Base-by-base conservation (phyloP, 768 basidiomycete species). In the Panaeolus papilionaceus region DNA sequence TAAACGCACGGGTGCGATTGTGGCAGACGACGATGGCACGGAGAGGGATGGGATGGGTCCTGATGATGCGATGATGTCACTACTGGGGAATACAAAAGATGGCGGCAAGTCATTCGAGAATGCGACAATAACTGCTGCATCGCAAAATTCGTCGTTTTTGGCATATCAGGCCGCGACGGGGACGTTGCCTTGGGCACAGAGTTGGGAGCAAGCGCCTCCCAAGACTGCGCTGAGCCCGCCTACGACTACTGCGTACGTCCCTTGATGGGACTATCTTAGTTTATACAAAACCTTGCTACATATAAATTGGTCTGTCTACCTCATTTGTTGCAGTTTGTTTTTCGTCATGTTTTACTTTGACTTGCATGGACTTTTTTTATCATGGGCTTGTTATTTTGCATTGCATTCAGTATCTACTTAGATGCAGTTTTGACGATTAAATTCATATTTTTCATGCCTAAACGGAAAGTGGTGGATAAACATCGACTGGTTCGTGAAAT, bases 1-100 rank as follows among this genome's bases (percentile, higher is more conserved):
- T 73, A 76, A 73, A 65, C 78, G 84, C 39, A 89, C 89, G 0
- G 90, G 89, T 39, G 89, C 88, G 4, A 86, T 91, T 58, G 73
- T 91, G 11, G 88, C 86, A 0, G 86, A 88, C 63, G 86, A 88
- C 64, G 78, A 81, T 47, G 75, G 71, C 28, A 72, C 74, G 26
- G 76, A 73, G 38, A 64, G 73, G 47, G 67, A 38, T 45, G 73
- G 69, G 3, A 73, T 75, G 69, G 79, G 78, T 11, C 67, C 71
- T 33, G 81, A 83, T 54, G 80, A 83, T 68, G 80, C 82, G 28
- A 79, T 77, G 79, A 71, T 76, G 66, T 78, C 79, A 58, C 71
- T 83, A 20, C 67, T 84, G 65, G 79, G 79, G 33, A 70, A 28
- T 14, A 10, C 23, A 4, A 70, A 12, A 63, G 66, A 4, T 47